Percentiles rank a stretch among this genome's conserved stretches.
phyloP scores from a whole-genome alignment of 75 land plant species.

The Pseudotsuga menziesii region DNA sequence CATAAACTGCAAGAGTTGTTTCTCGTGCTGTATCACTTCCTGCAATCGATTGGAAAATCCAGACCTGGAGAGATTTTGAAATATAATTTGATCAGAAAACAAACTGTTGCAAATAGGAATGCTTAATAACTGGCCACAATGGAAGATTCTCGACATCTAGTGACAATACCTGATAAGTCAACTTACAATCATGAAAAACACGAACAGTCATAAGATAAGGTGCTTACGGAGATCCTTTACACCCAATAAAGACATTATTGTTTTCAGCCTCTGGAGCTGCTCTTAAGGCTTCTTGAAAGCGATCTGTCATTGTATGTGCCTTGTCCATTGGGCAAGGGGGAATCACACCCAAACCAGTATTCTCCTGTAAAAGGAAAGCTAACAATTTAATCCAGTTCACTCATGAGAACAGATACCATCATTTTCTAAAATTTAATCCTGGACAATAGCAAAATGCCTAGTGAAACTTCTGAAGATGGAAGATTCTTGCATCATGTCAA shows the following conservation, averaged over 20 bases:
- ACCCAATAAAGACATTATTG: neutral
- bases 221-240: constrained; percentile 3
- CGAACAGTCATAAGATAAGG: neutral
- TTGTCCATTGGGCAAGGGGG: constrained; percentile 10
- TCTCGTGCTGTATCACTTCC: neutral
- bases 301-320: constrained; percentile 43
- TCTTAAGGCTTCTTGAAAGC: constrained; percentile 41
- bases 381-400: neutral
- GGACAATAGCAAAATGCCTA: neutral
- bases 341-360: neutral
- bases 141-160: constrained; percentile 1
- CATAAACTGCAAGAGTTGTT: constrained; percentile 7
- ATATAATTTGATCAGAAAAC: constrained; percentile 1
- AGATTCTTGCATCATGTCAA: neutral
- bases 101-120: neutral
- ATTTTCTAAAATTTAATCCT: neutral
- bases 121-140: neutral
- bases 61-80: neutral
- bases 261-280: constrained; percentile 7
- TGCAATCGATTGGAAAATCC: constrained; percentile 6
- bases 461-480: neutral
- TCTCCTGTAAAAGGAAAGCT: constrained; percentile 4
- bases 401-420: neutral
- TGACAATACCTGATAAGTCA: neutral
- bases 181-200: neutral